Conservation (phyloP, 2,329 filamentous ascomycete species). For the Penicillium psychrosexuale region DNA sequence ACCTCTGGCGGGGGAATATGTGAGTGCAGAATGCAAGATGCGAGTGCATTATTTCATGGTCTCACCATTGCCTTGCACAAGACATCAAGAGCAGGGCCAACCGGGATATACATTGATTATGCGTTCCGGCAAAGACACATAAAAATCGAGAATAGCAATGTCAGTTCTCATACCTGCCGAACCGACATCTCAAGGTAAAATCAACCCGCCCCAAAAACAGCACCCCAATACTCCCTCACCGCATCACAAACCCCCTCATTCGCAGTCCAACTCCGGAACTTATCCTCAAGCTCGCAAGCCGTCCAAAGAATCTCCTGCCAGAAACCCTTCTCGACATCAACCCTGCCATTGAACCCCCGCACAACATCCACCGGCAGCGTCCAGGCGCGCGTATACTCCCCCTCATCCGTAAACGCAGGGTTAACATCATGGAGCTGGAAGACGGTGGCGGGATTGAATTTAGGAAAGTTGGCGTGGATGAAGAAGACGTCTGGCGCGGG, state of each 20-base stretch:
- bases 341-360: constrained; percentile 24
- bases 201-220: constrained; percentile 23
- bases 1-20: background rate
- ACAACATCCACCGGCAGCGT: constrained; percentile 31
- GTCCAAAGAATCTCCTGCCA: constrained; percentile 41
- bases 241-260: constrained; percentile 32
- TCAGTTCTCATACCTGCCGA: too few species aligned
- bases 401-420: constrained; percentile 30
- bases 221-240: constrained; percentile 33
- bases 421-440: constrained; percentile 30
- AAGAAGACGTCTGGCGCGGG: constrained; percentile 37
- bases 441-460: constrained; percentile 40
- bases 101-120: background rate
- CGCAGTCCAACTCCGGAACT: constrained; percentile 31
- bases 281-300: constrained; percentile 38
- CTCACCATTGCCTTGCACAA: too few species aligned
- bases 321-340: constrained; percentile 37
- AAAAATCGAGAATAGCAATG: background rate
- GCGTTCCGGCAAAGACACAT: background rate
- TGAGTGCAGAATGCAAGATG: background rate
- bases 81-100: too few species aligned
- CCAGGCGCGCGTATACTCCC: constrained; percentile 34
- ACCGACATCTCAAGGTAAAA: background rate
- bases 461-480: constrained; percentile 42
- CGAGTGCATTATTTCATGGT: background rate